Conservation (phyloP, 305 asterid genomes). For the Petunia hybrid region DNA sequence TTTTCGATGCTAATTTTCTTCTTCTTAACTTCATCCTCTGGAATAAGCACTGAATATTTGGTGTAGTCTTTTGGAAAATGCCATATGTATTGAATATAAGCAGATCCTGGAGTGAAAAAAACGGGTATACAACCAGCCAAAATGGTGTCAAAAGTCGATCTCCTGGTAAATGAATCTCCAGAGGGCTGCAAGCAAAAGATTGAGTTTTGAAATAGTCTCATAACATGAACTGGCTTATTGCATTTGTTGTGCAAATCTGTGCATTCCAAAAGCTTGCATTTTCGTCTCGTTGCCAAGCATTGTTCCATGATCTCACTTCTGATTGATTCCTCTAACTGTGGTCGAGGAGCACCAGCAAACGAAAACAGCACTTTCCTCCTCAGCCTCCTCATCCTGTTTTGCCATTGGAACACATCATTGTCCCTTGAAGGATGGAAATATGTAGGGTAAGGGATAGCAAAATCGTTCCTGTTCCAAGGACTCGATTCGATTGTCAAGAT, state of each 20-base stretch:
- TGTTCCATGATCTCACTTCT: slow-evolving; percentile 74
- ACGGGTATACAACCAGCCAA: slow-evolving; percentile 93
- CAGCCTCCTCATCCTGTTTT: slow-evolving; percentile 55
- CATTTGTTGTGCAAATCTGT: slow-evolving; percentile 58
- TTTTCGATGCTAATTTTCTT: slow-evolving; percentile 62
- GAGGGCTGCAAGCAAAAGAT: slow-evolving; percentile 84
- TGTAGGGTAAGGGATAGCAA: slow-evolving; percentile 89
- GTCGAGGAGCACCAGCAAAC: slow-evolving; percentile 83
- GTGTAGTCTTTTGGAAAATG: slow-evolving; percentile 62
- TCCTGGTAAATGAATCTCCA: slow-evolving; percentile 83
- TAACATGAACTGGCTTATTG: slow-evolving; percentile 63
- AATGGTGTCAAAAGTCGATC: slow-evolving; percentile 84
- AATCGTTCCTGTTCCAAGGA: slow-evolving; percentile 83
- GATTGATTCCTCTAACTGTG: slow-evolving; percentile 63
- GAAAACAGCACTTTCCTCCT: slow-evolving; percentile 57
- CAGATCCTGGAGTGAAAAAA: slow-evolving; percentile 77
- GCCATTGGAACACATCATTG: slow-evolving; percentile 60
- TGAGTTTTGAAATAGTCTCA: slow-evolving; percentile 68
- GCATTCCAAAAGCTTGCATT: slow-evolving; percentile 71
- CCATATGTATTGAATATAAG: slow-evolving; percentile 90
- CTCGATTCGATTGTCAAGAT: slow-evolving; percentile 80
- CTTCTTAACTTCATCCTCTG: slow-evolving; percentile 65
- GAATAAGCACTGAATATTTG: slow-evolving; percentile 72
- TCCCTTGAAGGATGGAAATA: slow-evolving; percentile 81
- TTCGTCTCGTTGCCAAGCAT: slow-evolving; percentile 46